Evolutionary conservation across 2,329 filamentous ascomycete genomes (phyloP).

Genomic region (Exophiala oligosperma): DNA sequence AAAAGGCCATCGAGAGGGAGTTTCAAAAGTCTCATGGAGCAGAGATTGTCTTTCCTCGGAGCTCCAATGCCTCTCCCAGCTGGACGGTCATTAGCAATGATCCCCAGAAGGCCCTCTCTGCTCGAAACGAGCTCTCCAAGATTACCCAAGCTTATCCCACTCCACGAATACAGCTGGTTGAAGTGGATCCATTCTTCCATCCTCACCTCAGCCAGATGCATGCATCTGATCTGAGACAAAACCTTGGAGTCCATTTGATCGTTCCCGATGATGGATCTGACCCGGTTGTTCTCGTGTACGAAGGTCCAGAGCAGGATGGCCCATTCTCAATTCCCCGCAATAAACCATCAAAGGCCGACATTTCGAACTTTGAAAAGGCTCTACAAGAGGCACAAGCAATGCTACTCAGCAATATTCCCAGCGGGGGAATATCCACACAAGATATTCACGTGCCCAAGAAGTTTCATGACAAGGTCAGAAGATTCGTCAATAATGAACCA

Average conservation of each 20-base stretch:
- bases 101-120: slow-evolving; percentile 67
- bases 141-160: slow-evolving; percentile 51
- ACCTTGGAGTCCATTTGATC: slow-evolving; percentile 50
- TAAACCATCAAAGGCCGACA: slow-evolving; percentile 56
- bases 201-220: slow-evolving; percentile 45
- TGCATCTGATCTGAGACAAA: slow-evolving; percentile 39
- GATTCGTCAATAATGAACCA: slow-evolving; percentile 47
- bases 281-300: slow-evolving; percentile 52
- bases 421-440: slow-evolving; percentile 24
- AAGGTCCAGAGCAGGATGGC: slow-evolving; percentile 38
- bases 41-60: slow-evolving; percentile 79
- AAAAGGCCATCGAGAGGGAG: slow-evolving; percentile 77
- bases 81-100: slow-evolving; percentile 91
- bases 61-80: slow-evolving; percentile 48
- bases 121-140: slow-evolving; percentile 51
- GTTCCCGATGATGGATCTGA: slow-evolving; percentile 47
- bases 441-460: slow-evolving; percentile 30
- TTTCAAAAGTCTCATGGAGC: slow-evolving; percentile 78
- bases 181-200: slow-evolving; percentile 52
- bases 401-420: slow-evolving; percentile 50
- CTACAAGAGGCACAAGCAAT: slow-evolving; percentile 60
- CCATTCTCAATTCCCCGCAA: slow-evolving; percentile 49
- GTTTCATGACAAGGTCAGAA: slow-evolving; percentile 61
- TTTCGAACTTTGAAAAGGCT: slow-evolving; percentile 57
- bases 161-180: slow-evolving; percentile 44